Conservation (phyloP, 768 basidiomycete species). For the Pholiota molesta region DNA sequence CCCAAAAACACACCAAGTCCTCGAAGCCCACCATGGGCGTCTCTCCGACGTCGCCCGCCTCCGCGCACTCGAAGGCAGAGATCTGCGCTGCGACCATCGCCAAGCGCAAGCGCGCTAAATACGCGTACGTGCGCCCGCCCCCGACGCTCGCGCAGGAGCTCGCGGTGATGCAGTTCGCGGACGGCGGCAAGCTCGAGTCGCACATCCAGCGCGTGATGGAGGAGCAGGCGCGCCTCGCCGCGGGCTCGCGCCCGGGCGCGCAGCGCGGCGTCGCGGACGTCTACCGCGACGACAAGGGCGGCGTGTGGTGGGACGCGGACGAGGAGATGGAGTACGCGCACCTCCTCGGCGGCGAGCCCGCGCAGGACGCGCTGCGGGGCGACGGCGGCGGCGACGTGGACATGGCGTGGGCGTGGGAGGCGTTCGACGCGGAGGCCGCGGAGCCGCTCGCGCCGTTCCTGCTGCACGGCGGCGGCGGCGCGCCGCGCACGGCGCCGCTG, state of each 20-base stretch:
- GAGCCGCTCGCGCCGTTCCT: background rate
- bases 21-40: background rate
- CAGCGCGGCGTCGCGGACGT: conserved; percentile 47
- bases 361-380: conserved; percentile 23
- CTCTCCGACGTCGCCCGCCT: conserved; percentile 1
- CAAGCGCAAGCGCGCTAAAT: conserved; percentile 56
- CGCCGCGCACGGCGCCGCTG: background rate
- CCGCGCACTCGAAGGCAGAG: conserved; percentile 5
- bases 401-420: conserved; percentile 22
- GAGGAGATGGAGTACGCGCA: conserved; percentile 72
- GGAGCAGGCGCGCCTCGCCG: conserved; percentile 51
- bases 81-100: conserved; percentile 30
- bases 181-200: conserved; percentile 61
- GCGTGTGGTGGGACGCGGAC: conserved; percentile 72
- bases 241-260: conserved; percentile 22
- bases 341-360: conserved; percentile 48
- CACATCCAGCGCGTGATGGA: conserved; percentile 59
- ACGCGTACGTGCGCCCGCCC: conserved; percentile 42
- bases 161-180: conserved; percentile 68
- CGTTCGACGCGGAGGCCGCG: conserved; percentile 5
- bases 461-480: background rate
- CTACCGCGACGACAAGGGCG: conserved; percentile 63
- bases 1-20: conserved; percentile 19
- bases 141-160: conserved; percentile 67
- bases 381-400: conserved; percentile 11